Evolutionary conservation across 1,284 basidiomycete species (phyloP), one percentile per base, ranked within the genome.

Genomic region (Albatrellus sp.): DNA sequence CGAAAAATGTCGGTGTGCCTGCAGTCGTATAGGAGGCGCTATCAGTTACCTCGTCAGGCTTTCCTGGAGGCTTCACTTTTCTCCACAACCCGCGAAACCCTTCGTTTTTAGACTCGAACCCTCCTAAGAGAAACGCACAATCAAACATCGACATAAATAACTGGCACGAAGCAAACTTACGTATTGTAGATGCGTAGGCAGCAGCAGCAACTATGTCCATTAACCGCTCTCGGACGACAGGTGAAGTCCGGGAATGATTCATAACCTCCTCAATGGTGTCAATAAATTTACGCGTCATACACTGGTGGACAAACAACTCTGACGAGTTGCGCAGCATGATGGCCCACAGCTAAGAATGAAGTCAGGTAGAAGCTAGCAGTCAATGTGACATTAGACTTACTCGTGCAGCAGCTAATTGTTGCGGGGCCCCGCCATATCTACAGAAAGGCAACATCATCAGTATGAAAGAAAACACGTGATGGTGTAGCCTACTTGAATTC

Each of bases 261-360:
- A 87, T 60, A 12, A 81, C 67, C 20, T 86, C 81, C 50, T 86
- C 83, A 7, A 89, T 61, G 0, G 70, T 77, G 37, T 86, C 80
- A 7, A 84, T 60, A 53, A 88, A 88, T 57, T 88, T 89, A 50
- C 77, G 75, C n/a, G 77, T 70, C 7, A 74, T 70, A 33, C 77
- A 79, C 50, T 87, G 79, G 14, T 69, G 61, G 20, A 84, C 70
- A 53, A 88, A 86, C 6, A 69, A 50, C 10, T 76, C 71, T 0
- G 74, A 72, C 2, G 75, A 79, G 52, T 88, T 86, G 30, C 77
- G 75, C 14, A 88, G 67, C 77, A 89, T 83, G 50, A 89, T 78
- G 2, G 82, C 85, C 85, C 84, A 88, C n/a, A 89, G 57, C 83
- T 86, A 47, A n/a, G 20, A 17, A 13, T 16, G 38, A 2, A 11